Evolutionary conservation across 345 rosid genomes (phyloP).

Genomic region (Rhizophora apiculata): DNA sequence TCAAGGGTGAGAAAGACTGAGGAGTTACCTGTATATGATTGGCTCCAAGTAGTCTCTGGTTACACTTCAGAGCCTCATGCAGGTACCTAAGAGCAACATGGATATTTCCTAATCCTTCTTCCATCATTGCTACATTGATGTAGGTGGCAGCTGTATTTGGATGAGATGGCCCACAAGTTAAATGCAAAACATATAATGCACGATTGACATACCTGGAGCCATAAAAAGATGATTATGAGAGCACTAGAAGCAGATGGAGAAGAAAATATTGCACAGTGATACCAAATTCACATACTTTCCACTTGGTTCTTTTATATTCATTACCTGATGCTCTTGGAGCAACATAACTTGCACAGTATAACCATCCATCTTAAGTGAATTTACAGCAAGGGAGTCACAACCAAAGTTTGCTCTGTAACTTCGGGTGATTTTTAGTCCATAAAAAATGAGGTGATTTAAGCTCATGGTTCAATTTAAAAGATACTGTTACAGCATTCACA

Average conservation of each 20-base stretch:
- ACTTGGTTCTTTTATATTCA: background rate
- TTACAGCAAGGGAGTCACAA: background rate
- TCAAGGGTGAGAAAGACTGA: background rate
- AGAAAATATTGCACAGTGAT: background rate
- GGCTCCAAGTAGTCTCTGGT: slow-evolving; percentile 35
- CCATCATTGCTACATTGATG: slow-evolving; percentile 40
- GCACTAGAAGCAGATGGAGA: background rate
- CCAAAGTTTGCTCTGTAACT: too few species aligned
- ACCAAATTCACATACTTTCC: too few species aligned
- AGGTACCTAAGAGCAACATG: slow-evolving; percentile 39
- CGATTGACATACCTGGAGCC: slow-evolving; percentile 35
- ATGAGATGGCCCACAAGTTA: slow-evolving; percentile 38
- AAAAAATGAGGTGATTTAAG: too few species aligned
- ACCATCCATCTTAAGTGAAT: background rate
- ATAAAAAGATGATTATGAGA: background rate
- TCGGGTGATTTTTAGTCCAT: too few species aligned
- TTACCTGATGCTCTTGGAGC: background rate
- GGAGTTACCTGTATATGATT: slow-evolving; percentile 33
- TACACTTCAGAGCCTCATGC: slow-evolving; percentile 37
- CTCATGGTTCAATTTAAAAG: too few species aligned
- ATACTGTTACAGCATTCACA: too few species aligned
- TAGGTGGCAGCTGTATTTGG: slow-evolving; percentile 40
- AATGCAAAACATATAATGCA: slow-evolving; percentile 34
- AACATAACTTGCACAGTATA: background rate
- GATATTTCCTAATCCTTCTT: slow-evolving; percentile 36